Conservation (phyloP, 805 yeast genomes). For the Lipomyces spencermartinsiae region DNA sequence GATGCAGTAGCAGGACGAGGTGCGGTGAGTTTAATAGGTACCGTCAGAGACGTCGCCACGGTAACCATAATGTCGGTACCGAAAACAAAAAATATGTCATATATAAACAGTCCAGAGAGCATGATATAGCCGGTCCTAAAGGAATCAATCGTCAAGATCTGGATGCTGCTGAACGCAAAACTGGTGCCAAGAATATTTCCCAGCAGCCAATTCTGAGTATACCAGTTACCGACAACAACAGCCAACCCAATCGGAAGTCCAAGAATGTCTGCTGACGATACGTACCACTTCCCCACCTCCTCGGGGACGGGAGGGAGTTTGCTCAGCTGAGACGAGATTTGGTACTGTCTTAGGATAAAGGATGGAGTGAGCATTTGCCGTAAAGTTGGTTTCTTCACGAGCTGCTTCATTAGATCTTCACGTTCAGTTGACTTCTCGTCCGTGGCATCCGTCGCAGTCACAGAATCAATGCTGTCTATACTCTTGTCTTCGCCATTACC, state of each 20-base stretch:
- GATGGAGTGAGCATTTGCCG: constrained; percentile 21
- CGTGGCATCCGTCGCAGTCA: not conserved
- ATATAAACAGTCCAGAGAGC: constrained; percentile 58
- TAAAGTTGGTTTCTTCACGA: constrained; percentile 23
- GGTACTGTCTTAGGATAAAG: constrained; percentile 20
- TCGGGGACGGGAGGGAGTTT: constrained; percentile 25
- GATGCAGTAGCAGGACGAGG: constrained; percentile 47
- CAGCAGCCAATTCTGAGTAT: constrained; percentile 54
- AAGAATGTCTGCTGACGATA: constrained; percentile 35
- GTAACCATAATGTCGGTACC: constrained; percentile 65
- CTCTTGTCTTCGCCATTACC: constrained; percentile 37
- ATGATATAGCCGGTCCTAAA: constrained; percentile 56
- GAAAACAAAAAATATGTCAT: constrained; percentile 73
- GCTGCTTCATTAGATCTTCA: constrained; percentile 18
- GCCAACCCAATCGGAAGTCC: constrained; percentile 37
- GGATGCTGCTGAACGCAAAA: constrained; percentile 55
- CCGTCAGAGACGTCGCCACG: constrained; percentile 61
- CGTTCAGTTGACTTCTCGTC: constrained; percentile 12
- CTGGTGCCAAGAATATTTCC: constrained; percentile 53
- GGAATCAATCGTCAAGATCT: constrained; percentile 50
- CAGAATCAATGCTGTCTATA: constrained; percentile 24
- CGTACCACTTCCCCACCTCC: constrained; percentile 22
- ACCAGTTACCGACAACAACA: constrained; percentile 38
- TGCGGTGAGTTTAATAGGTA: constrained; percentile 59
- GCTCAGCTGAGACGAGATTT: constrained; percentile 20